A percentile compares a stretch with the other conserved stretches of the same genome.
These are phyloP conservation scores for Phytophthora pinifolia DNA, from an alignment of 352 stramenopile species.

Conservation along the genomic window DNA sequence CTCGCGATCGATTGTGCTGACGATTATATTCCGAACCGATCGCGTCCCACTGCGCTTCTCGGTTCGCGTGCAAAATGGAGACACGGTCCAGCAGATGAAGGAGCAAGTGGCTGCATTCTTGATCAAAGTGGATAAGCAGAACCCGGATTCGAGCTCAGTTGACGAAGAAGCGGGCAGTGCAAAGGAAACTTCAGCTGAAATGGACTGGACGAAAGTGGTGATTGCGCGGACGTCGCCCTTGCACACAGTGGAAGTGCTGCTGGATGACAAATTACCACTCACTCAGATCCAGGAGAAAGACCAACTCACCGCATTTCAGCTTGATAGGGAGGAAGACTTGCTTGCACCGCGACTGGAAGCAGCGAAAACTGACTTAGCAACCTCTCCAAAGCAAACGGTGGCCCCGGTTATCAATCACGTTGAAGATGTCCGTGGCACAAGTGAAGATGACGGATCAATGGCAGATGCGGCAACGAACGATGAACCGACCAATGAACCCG, in stretches of 20 bases:
- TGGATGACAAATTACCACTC: slow-evolving; percentile 65
- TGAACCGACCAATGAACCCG: too few species aligned
- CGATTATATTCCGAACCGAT: slow-evolving; percentile 80
- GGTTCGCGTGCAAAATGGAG: slow-evolving; percentile 61
- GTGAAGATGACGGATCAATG: too few species aligned
- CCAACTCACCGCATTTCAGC: slow-evolving; percentile 68
- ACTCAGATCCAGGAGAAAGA: slow-evolving; percentile 79
- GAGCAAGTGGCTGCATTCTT: slow-evolving; percentile 55
- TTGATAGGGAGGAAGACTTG: slow-evolving; percentile 43
- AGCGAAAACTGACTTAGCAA: not conserved
- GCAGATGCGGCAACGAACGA: too few species aligned
- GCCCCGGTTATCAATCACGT: not conserved
- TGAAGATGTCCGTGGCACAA: not conserved
- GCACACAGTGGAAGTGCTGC: slow-evolving; percentile 63
- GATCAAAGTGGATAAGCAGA: slow-evolving; percentile 19
- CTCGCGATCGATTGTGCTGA: slow-evolving; percentile 68
- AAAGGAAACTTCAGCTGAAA: slow-evolving; percentile 3
- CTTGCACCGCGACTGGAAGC: slow-evolving; percentile 12
- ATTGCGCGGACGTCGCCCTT: slow-evolving; percentile 58
- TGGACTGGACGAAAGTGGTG: slow-evolving; percentile 38
- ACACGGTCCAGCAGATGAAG: slow-evolving; percentile 66
- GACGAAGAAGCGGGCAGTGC: slow-evolving; percentile 4
- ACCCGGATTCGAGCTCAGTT: not conserved
- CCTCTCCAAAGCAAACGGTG: not conserved
- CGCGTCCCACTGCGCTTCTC: slow-evolving; percentile 79